Conservation (phyloP, 345 rosid species). For the Ceriops decandra region DNA sequence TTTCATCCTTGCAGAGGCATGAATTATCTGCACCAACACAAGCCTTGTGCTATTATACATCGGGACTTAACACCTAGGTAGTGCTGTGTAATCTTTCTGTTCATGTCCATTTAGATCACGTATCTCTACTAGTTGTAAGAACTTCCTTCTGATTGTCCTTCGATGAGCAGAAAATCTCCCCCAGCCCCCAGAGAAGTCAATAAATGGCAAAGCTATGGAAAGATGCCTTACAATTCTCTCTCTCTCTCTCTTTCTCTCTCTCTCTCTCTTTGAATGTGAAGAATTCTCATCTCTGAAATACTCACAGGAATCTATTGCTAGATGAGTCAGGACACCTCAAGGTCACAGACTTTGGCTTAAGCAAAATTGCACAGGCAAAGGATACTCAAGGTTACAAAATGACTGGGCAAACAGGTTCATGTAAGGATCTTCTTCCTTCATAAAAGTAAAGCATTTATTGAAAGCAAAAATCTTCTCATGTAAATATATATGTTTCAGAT, state of each 20-base stretch:
- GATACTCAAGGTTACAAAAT: slow-evolving; percentile 52
- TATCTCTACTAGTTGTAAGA: not conserved
- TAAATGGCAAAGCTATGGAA: not conserved
- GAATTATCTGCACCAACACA: slow-evolving; percentile 71
- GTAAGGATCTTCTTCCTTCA: slow-evolving; percentile 22
- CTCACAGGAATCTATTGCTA: slow-evolving; percentile 46
- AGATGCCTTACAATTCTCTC: not conserved
- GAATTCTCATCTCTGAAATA: not conserved
- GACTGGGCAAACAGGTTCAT: slow-evolving; percentile 67
- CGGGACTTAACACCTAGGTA: slow-evolving; percentile 69
- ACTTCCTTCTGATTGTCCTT: not conserved
- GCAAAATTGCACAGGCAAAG: slow-evolving; percentile 56
- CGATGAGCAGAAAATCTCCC: no score
- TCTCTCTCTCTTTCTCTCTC: not conserved
- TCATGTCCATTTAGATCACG: slow-evolving; percentile 1
- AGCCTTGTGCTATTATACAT: slow-evolving; percentile 54
- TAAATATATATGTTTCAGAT: slow-evolving; percentile 32
- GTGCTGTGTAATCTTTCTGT: slow-evolving; percentile 7
- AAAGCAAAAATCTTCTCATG: not conserved
- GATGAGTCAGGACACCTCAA: slow-evolving; percentile 63
- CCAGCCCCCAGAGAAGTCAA: not conserved
- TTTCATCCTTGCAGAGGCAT: slow-evolving; percentile 46
- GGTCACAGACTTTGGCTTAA: slow-evolving; percentile 68
- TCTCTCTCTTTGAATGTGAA: no score
- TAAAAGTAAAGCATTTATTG: slow-evolving; percentile 6